These are phyloP conservation scores for Alternaria hordeiaustralica DNA, from an alignment of 2,329 filamentous ascomycete species.

Conservation along the genomic window DNA sequence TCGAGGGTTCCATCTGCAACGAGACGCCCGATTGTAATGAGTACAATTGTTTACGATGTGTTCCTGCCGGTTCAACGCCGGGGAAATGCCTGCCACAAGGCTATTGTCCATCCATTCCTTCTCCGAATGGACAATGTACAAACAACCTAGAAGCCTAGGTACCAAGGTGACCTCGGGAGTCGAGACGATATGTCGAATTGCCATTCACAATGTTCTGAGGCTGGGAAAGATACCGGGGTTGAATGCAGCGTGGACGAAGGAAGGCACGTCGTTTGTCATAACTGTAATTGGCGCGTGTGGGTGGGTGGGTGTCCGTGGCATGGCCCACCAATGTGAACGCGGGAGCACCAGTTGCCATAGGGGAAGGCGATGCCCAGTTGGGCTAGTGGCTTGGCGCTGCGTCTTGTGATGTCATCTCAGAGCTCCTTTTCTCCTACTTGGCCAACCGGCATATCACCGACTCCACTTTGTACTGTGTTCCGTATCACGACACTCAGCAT, in stretches of 20 bases:
- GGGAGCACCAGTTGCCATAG: no score
- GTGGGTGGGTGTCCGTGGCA: neutral
- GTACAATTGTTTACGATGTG: neutral
- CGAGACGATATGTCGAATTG: no score
- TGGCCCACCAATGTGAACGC: neutral
- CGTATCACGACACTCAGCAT: neutral
- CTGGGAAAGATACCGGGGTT: no score
- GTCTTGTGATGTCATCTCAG: neutral
- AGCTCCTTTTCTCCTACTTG: neutral
- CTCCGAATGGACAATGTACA: neutral
- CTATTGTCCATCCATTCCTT: neutral
- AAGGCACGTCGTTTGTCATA: neutral
- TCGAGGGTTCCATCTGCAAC: neutral
- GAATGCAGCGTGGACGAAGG: neutral
- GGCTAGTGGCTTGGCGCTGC: neutral
- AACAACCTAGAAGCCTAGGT: neutral
- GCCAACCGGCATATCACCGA: neutral
- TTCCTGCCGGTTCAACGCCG: neutral
- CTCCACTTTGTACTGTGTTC: neutral
- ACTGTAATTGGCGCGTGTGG: neutral
- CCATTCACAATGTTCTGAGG: no score
- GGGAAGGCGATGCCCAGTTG: neutral
- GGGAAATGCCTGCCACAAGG: neutral
- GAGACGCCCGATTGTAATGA: neutral
- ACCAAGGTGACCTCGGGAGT: no score